Evolutionary conservation across 352 stramenopile genomes (phyloP).

Genomic region (Aphanomyces stellatus): DNA sequence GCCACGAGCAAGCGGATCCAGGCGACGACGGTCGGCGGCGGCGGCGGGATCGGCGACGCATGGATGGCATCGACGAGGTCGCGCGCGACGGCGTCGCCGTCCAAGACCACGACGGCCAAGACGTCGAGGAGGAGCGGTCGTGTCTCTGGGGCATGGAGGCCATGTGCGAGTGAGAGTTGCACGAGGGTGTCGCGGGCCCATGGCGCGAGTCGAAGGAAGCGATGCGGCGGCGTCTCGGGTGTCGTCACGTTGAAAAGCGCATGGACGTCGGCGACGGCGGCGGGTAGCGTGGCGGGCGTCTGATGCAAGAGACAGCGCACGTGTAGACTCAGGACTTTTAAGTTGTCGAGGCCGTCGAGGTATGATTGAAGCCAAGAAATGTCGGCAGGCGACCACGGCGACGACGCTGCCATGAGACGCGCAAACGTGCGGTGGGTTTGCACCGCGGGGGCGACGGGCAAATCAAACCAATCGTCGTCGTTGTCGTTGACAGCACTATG

Average conservation of each 20-base stretch:
- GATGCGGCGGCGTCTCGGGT: background rate
- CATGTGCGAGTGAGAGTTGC: background rate
- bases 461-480: background rate
- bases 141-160: background rate
- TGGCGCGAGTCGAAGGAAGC: background rate
- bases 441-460: background rate
- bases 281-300: background rate
- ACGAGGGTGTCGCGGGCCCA: background rate
- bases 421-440: background rate
- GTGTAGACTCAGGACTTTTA: background rate
- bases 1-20: background rate
- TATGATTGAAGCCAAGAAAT: background rate
- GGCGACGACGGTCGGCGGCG: background rate
- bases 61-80: background rate
- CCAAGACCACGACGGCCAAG: background rate
- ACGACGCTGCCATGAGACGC: background rate
- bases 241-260: background rate
- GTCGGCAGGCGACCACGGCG: background rate
- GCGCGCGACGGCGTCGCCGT: too few relatives aligned
- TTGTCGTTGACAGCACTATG: background rate
- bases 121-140: background rate
- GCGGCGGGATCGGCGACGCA: background rate
- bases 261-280: background rate
- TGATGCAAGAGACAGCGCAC: background rate
- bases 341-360: background rate